Evolutionary conservation across 169 alveolate genomes (phyloP).

Genomic region (Eimeria acervulina): DNA sequence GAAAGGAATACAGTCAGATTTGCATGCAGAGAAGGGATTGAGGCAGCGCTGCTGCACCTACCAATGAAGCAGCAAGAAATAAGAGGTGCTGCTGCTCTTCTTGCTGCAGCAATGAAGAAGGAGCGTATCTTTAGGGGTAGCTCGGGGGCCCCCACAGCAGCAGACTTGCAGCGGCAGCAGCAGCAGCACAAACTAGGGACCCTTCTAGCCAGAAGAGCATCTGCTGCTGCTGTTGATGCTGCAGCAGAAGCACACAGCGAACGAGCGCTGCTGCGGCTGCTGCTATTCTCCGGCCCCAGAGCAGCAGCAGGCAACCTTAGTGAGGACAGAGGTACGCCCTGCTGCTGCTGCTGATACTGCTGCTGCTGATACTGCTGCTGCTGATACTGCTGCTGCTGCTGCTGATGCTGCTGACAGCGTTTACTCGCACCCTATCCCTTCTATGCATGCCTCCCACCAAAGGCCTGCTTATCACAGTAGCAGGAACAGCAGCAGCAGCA

Average conservation of each 20-base stretch:
- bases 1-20: conserved; percentile 6
- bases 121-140: conserved; percentile 13
- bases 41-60: conserved; percentile 17
- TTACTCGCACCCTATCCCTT: background rate
- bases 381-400: background rate
- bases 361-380: background rate
- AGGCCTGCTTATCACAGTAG: background rate
- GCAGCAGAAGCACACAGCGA: conserved; percentile 52
- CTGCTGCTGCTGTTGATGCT: background rate
- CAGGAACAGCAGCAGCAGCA: background rate
- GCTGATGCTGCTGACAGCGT: background rate
- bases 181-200: too few species aligned
- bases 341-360: background rate
- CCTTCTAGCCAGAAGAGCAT: too few species aligned
- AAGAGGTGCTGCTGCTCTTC: conserved; percentile 47
- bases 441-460: background rate
- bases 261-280: conserved; percentile 30
- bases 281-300: background rate
- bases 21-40: conserved; percentile 60
- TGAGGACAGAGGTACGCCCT: conserved; percentile 32
- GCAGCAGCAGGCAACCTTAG: background rate
- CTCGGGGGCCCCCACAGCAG: background rate
- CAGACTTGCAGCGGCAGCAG: too few species aligned
- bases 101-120: conserved; percentile 41
- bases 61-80: conserved; percentile 31